Evolutionary conservation across 306 rosid species (phyloP), one percentile per base, ranked within the genome.

Genomic region (Morella rubra): DNA sequence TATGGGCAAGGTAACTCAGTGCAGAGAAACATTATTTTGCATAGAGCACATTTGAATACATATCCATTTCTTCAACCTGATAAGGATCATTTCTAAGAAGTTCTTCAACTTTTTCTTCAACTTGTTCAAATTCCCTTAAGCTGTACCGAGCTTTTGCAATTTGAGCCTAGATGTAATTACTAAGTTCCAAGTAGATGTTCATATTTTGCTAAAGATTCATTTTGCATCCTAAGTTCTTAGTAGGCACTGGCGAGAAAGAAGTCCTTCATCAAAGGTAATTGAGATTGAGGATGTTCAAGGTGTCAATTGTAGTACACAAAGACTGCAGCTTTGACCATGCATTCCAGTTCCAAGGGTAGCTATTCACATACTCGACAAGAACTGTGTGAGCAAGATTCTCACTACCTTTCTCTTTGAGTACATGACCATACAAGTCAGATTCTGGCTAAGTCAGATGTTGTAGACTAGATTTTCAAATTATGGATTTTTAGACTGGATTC

Each of bases 271-370:
- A 96, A 81, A 92, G 99, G 76, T 92, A 88, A 85, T 64, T 89
- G 82, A 96, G 96, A 88, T 76, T 83, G 69, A 92, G 97, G 85
- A 87, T 88, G 74, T 87, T 91, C 86, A 96, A 80, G 76, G 75
- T 76, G 75, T 96, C 99, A 62, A 87, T 79, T 41, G 89, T 81
- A 73, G 89, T 81, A 71, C 99, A 96, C 69, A 96, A 84, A 9
- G 96, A 88, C 86, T 86, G 97, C 81, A 96, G 82, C 84, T 96
- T 96, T 16, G 93, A 86, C 98, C 99, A 96, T 54, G 96, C 99
- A 88, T 77, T 91, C 98, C 99, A 96, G 81, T 92, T 96, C 99
- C 99, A 96, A 56, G 99, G 99, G 81, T 92, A 92, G 85, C 78
- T 92, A 80, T 96, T 92, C 84, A 96, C 93, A 45, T 97, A 96